Evolutionary conservation across 2,329 filamentous ascomycete species (phyloP), one percentile per base, ranked within the genome.

Genomic region (Calcarisporium arbuscula): DNA sequence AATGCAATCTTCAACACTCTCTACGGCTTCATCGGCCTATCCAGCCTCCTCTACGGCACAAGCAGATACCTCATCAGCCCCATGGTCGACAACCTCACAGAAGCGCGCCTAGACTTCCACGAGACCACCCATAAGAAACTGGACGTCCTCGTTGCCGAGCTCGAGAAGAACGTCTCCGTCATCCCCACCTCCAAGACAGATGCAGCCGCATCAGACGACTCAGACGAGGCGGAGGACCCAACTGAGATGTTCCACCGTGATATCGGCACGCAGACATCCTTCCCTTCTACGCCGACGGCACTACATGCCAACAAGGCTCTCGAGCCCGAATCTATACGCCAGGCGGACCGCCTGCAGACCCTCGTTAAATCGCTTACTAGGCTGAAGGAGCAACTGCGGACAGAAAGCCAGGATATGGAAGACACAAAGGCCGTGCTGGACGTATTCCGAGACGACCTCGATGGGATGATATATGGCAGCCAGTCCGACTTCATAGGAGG

Each of bases 161-260:
- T 79, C 26, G 73, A 77, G 51, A 57, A 52, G 30, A 64, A 62
- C 23, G 82, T 82, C 4, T 84, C 80, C 19, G 70, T 73, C 29
- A 64, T 84, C 2, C 80, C 82, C 5, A 43, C 54, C 5, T 19
- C 30, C 27, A 49, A 52, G 28, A 25, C 45, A 10, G 29, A 44
- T 19, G 34, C 36, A 8, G 38, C 42, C 11, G 34, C 43, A 15
- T 43, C 46, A 12, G 54, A 53, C 20, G 64, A 62, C 39, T 48
- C 55, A 28, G 70, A 64, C 49, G 70, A 68, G 18, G 67, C 62
- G 38, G 72, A 74, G 41, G 78, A 82, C 47, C 85, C 85, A 1
- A 79, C 81, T 1, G 85, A 90, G 57, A 73, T 89, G 42, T 92
- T 86, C 60, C 84, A 89, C 56, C 77, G 84, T 29, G 85, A 92